phyloP scores from a whole-genome alignment of 2,329 filamentous ascomycete genomes.

The Ascochyta koolunga region DNA sequence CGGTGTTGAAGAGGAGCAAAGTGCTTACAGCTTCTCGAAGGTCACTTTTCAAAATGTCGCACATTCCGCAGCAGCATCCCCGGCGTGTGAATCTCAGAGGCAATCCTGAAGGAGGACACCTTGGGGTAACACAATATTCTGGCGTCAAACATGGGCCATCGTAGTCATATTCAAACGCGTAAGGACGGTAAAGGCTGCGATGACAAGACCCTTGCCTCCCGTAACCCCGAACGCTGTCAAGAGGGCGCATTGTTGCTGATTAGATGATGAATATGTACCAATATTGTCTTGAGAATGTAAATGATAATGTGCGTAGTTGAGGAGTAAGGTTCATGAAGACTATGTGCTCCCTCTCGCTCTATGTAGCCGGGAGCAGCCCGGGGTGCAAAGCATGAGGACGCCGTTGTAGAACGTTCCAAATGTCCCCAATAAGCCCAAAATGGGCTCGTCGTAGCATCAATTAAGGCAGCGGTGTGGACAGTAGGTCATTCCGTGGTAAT shows the following conservation, averaged over 20 bases:
- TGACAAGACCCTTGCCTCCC: not conserved
- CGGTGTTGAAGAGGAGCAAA: too few species aligned
- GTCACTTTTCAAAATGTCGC: not conserved
- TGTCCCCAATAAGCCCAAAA: not conserved
- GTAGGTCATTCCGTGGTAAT: not conserved
- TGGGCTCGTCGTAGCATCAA: not conserved
- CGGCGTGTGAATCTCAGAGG: not conserved
- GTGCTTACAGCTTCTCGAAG: constrained; percentile 5
- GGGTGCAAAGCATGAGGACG: not conserved
- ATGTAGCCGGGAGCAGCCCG: not conserved
- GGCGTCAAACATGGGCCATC: not conserved
- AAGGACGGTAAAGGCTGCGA: not conserved
- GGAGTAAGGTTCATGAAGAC: not conserved
- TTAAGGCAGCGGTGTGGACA: constrained; percentile 1
- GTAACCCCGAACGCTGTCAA: not conserved
- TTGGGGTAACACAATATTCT: not conserved
- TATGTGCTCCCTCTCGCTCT: not conserved
- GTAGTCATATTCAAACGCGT: not conserved
- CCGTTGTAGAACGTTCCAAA: not conserved
- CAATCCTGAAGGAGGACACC: not conserved
- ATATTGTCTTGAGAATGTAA: not conserved
- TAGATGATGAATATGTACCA: not conserved
- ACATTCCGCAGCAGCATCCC: not conserved
- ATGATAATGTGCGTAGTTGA: not conserved
- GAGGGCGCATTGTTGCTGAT: not conserved